Conservation (phyloP, 2,329 filamentous ascomycete genomes). For the Xylariaceae sp. region DNA sequence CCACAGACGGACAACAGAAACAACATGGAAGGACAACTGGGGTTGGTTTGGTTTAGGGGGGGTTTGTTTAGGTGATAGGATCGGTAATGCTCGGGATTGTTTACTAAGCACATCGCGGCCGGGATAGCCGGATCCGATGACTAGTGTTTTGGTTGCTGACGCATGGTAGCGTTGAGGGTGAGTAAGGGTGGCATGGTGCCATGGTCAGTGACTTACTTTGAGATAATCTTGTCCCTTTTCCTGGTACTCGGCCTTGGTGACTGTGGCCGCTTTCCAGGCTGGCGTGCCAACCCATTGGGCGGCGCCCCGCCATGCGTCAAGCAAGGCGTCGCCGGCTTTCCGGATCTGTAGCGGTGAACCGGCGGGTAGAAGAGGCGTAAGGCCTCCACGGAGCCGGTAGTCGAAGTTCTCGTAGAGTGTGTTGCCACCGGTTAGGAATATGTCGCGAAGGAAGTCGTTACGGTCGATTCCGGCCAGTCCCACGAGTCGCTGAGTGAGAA, state of each 20-base stretch:
- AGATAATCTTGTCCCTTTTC: constrained; percentile 94
- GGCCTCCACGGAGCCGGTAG: constrained; percentile 67
- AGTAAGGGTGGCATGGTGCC: not conserved
- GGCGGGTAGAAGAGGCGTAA: constrained; percentile 66
- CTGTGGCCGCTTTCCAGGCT: constrained; percentile 57
- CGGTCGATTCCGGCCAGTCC: constrained; percentile 46
- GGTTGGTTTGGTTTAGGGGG: not conserved
- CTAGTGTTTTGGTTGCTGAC: constrained; percentile 12
- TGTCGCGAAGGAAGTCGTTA: constrained; percentile 70
- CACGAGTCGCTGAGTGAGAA: constrained; percentile 75
- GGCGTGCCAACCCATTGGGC: constrained; percentile 70
- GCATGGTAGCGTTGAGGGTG: constrained; percentile 7
- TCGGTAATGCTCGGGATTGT: not conserved
- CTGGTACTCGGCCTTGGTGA: constrained; percentile 76
- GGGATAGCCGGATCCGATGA: constrained; percentile 8
- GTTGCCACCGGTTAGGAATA: constrained; percentile 94
- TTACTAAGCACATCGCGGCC: constrained; percentile 14
- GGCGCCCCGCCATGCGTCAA: constrained; percentile 92
- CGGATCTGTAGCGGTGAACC: constrained; percentile 64
- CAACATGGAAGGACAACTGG: not conserved
- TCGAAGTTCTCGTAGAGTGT: constrained; percentile 84
- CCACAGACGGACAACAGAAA: too few species aligned
- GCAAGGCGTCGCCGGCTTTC: constrained; percentile 65
- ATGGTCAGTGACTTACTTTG: constrained; percentile 54
- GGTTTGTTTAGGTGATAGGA: not conserved